These are phyloP conservation scores for Lasiosphaeria ovina DNA, from an alignment of 495 filamentous ascomycete genomes.

Conservation along the genomic window DNA sequence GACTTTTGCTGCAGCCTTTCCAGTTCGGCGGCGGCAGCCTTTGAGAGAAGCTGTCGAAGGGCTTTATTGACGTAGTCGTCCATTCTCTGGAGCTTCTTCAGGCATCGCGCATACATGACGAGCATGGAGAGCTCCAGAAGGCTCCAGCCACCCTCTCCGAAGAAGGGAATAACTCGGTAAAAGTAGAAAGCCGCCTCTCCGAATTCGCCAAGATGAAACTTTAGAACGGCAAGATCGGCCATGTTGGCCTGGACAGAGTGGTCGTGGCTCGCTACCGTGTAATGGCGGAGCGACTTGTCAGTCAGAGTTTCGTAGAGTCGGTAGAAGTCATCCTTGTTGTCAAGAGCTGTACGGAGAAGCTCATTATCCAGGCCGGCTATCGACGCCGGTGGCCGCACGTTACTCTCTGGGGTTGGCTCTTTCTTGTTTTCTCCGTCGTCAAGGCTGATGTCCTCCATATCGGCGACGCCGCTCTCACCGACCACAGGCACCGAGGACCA, in stretches of 20 bases:
- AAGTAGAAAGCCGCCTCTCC: constrained; percentile 74
- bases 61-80: constrained; percentile 79
- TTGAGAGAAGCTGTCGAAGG: constrained; percentile 70
- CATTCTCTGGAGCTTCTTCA: constrained; percentile 69
- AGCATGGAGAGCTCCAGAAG: constrained; percentile 78
- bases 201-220: constrained; percentile 73
- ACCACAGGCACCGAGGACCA: constrained; percentile 67
- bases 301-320: constrained; percentile 69
- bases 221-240: constrained; percentile 82
- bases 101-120: constrained; percentile 78
- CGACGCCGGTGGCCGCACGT: constrained; percentile 13
- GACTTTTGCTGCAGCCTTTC: constrained; percentile 45
- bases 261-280: constrained; percentile 68
- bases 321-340: constrained; percentile 51
- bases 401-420: constrained; percentile 14
- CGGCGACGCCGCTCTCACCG: constrained; percentile 45
- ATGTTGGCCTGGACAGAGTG: constrained; percentile 74
- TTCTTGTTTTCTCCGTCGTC: constrained; percentile 32
- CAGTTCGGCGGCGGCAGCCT: constrained; percentile 60
- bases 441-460: constrained; percentile 59
- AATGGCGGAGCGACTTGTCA: constrained; percentile 69
- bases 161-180: constrained; percentile 76
- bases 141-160: constrained; percentile 76
- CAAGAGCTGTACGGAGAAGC: constrained; percentile 49
- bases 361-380: constrained; percentile 51